Conservation (phyloP, 257 asterid genomes). For the Paulownia fortunei region DNA sequence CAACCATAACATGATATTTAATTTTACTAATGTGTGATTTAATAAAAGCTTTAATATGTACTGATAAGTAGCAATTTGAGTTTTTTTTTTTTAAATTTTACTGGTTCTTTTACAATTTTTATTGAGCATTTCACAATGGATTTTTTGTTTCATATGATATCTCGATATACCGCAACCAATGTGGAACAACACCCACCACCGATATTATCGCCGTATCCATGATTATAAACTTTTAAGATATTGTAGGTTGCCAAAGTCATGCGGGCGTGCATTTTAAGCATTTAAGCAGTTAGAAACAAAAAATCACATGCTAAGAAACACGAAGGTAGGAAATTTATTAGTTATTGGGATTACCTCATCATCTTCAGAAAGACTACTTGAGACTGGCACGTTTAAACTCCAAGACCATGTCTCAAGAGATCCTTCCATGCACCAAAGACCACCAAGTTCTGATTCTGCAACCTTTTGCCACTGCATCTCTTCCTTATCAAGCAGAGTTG, state of each 20-base stretch:
- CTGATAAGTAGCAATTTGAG: background rate
- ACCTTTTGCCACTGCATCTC: slow-evolving; percentile 91
- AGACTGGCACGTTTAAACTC: slow-evolving; percentile 96
- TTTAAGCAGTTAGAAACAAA: background rate
- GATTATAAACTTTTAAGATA: background rate
- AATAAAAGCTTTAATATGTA: background rate
- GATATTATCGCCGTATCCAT: background rate
- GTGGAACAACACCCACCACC: background rate
- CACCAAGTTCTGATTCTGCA: slow-evolving; percentile 88
- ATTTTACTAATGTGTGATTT: background rate
- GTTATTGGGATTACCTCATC: slow-evolving; percentile 69
- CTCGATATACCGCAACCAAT: background rate
- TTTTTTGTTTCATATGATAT: background rate
- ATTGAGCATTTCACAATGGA: background rate
- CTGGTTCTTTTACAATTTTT: background rate
- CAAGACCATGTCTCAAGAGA: slow-evolving; percentile 99
- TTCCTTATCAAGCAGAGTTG: slow-evolving; percentile 70
- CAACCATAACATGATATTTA: background rate
- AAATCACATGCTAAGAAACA: slow-evolving; percentile 16
- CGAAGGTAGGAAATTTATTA: slow-evolving; percentile 7
- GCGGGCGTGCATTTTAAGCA: background rate
- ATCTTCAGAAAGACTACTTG: slow-evolving; percentile 89
- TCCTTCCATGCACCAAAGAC: slow-evolving; percentile 94
- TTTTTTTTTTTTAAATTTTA: background rate
- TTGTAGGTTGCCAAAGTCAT: slow-evolving; percentile 4